Base-by-base conservation (phyloP, 2,329 filamentous ascomycete genomes). In the Metarhizium rileyi region DNA sequence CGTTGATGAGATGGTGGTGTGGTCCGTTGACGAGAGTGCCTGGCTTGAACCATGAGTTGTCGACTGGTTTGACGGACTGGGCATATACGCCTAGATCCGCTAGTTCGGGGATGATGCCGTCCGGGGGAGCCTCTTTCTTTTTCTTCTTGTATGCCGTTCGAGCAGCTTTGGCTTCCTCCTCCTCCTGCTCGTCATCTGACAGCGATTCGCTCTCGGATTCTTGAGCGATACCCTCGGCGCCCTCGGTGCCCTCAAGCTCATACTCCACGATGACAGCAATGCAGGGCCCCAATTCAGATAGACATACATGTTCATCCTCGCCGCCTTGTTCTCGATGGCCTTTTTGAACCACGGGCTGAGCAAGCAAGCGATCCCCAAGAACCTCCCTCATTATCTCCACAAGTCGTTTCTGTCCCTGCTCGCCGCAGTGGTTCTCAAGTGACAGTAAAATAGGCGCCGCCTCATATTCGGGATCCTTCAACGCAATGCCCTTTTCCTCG, bases 231-330 rank as follows among this genome's bases (percentile, higher is more conserved):
- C n/a, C n/a, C n/a, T n/a, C 27, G 12, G 44, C n/a, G 5, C 40
- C 30, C 2, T 41, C 45, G 5, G 69, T 67, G 4, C 63, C 61
- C 56, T 83, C 79, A 30, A 84, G 65, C 58, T 84, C 80, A 53
- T 81, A 83, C 61, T 86, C 83, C 48, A 86, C 82, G 41, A 86
- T 85, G 50, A 86, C 73, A 4, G 77, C 75, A 27, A 86, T 77
- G 59, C 83, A 83, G 44, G 75, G 75, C 1, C 77, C 80, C 1
- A 86, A 65, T 44, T 84, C 78, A 2, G 67, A 67, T 0, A 86
- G 69, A 0, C 67, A 72, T 3, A 85, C 80, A 53, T 83, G 80
- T 9, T 75, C 66, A 8, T 67, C 70, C 2, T 57, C 55, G 1
- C 71, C 74, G 3, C 72, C 65, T 56, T 84, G 75, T 57, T 83